Base-by-base conservation (phyloP, 75 land plant genomes). In the Gnetum montanum region DNA sequence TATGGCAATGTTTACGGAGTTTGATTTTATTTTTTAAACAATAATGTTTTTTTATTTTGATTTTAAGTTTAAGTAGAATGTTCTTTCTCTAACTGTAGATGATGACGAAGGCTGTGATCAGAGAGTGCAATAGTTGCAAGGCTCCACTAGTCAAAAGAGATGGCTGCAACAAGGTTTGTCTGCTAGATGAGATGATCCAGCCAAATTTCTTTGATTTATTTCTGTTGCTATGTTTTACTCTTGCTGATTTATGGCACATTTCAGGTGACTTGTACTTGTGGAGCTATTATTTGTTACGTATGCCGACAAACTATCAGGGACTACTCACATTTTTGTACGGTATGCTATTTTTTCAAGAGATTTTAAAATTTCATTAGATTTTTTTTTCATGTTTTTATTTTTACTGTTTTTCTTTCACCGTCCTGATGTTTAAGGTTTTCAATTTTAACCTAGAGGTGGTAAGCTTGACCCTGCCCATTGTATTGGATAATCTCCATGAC, bases 151-250 rank as follows among this genome's bases (percentile, higher is more conserved):
- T 72, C 30, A 72, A 72, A 49, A 43, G 30, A 6, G 73, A 69
- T 34, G 75, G 75, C 24, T 72, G 75, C 54, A 72, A 72, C 46
- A 72, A 72, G 72, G 75, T 71, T 46, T 51, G 54, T 51, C 18
- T 12, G 54, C 20, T 16, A n/a, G 33, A 15, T 19, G 20, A 51
- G 15, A 4, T 5, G 27, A 27, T 49, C 15, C 31, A 1, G 16
- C 54, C 16, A 31, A 13, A 3, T 29, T 4, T 4, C 11, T 7
- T 37, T 18, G 18, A 41, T 57, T 57, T 43, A 15, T n/a, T 57
- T 57, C 16, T 57, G 35, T 30, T 51, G 8, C 20, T 22, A n/a
- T 31, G 8, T 8, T 1, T 16, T 31, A 16, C 10, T 25, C 16
- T 29, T 37, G 4, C 6, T 51, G n/a, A 51, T 31, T 31, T 12